phyloP scores from a whole-genome alignment of 2,329 filamentous ascomycete genomes.

The Hymenoscyphus occultus region DNA sequence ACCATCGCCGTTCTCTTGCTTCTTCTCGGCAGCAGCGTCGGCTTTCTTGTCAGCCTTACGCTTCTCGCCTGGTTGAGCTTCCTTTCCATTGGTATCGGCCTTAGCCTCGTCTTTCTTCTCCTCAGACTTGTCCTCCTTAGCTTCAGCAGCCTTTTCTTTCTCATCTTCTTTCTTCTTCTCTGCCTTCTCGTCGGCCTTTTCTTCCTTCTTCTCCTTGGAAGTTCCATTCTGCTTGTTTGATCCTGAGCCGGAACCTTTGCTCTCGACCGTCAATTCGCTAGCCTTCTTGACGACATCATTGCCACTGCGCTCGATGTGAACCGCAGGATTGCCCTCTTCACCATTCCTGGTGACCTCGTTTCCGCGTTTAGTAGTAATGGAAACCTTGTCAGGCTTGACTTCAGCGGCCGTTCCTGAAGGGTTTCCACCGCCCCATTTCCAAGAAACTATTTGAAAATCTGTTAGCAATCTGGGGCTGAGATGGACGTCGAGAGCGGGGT shows the following conservation, averaged over 20 bases:
- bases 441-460: conserved; percentile 49
- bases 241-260: conserved; percentile 37
- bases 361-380: conserved; percentile 58
- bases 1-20: conserved; percentile 14
- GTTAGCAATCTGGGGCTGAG: conserved; percentile 10
- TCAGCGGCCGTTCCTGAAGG: conserved; percentile 57
- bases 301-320: conserved; percentile 55
- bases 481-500: background rate
- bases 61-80: conserved; percentile 31
- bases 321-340: conserved; percentile 57
- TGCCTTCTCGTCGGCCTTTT: conserved; percentile 35
- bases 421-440: conserved; percentile 55
- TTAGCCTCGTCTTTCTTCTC: conserved; percentile 41
- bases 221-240: conserved; percentile 25
- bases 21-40: conserved; percentile 20
- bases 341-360: conserved; percentile 65
- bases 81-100: conserved; percentile 30
- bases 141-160: conserved; percentile 22
- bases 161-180: conserved; percentile 24
- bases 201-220: conserved; percentile 21
- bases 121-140: conserved; percentile 28
- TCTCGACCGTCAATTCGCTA: conserved; percentile 56
- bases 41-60: conserved; percentile 30
- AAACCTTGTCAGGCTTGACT: conserved; percentile 57
- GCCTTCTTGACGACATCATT: conserved; percentile 65